Evolutionary conservation across 176 grass and related monocot species (phyloP), one percentile per base, ranked within the genome.

Genomic region (Aegilops tauschii): DNA sequence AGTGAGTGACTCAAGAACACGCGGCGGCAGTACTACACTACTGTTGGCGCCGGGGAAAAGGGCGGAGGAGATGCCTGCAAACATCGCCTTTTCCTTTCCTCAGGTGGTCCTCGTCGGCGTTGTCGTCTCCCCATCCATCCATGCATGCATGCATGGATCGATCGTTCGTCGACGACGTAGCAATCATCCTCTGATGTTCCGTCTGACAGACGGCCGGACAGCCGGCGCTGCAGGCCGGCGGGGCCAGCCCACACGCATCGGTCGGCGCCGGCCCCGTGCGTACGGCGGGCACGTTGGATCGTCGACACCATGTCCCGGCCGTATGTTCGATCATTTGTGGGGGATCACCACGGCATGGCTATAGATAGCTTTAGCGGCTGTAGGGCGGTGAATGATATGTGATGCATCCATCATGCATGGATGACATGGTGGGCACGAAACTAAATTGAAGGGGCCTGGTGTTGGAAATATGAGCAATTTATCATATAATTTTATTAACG

Each of bases 31-130:
- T 8, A 14, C 44, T 12, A 11, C 0, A 0, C 12, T 4, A 12
- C 64, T 18, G 36, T 13, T 37, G 74, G 10, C 49, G 47, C 36
- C 21, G 23, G 73, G 66, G 30, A 34, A 47, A 80, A 74, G 72
- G 76, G 69, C 21, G 44, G 8, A 20, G 17, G 61, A 49, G 69
- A 50, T 61, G 34, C 42, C 65, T 36, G 89, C 85, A 80, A 80
- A 50, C 61, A 1, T 80, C 17, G 61, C 85, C 85, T 91, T 91
- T 89, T 14, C 1, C 28, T 81, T 14, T 4, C 28, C 2, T 54
- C 85, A 80, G 85, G 81, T 87, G 89, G 81, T 91, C 89, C 81
- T 39, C 37, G 37, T 39, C 37, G 25, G 10, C 32, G 1, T 23
- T 80, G 87, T 85, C 54, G 87, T 73, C 76, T 42, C 82, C 1